phyloP scores from a whole-genome alignment of 805 yeast genomes.

The Metschnikowia reukaufii region DNA sequence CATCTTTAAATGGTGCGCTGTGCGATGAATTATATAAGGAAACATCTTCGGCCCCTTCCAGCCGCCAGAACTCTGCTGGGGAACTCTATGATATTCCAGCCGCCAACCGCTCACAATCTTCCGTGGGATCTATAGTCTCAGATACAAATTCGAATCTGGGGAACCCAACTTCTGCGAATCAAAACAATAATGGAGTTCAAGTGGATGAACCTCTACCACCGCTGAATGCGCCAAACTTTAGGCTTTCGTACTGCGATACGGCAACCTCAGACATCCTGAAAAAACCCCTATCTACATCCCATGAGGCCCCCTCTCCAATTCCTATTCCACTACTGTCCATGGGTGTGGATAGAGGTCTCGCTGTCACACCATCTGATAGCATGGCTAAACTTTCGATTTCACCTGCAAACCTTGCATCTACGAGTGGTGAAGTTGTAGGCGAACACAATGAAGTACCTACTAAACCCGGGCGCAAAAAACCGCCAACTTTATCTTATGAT shows the following conservation, averaged over 20 bases:
- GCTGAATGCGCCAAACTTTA: conserved; percentile 12
- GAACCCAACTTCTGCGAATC: no score
- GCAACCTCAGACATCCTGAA: background rate
- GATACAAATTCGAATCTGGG: conserved; percentile 12
- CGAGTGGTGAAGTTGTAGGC: conserved; percentile 16
- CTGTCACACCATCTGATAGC: conserved; percentile 20
- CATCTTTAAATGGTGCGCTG: background rate
- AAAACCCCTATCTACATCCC: conserved; percentile 1
- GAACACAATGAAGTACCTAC: background rate
- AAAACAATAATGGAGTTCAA: background rate
- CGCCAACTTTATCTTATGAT: conserved; percentile 11
- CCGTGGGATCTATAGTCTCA: conserved; percentile 28
- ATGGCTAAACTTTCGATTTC: conserved; percentile 18
- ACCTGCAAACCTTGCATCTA: conserved; percentile 8
- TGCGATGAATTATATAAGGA: conserved; percentile 2
- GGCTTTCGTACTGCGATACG: conserved; percentile 3
- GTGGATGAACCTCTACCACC: background rate
- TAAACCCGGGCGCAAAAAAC: conserved; percentile 17
- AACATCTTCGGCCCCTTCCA: background rate
- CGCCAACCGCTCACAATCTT: conserved; percentile 25
- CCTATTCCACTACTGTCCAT: conserved; percentile 30
- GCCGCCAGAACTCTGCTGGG: conserved; percentile 1
- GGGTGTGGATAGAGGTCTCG: conserved; percentile 28
- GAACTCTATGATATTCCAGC: background rate
- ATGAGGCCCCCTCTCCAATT: conserved; percentile 23